Conservation (phyloP, 108 stramenopile genomes). For the Pseudonitzschia delicatissima region DNA sequence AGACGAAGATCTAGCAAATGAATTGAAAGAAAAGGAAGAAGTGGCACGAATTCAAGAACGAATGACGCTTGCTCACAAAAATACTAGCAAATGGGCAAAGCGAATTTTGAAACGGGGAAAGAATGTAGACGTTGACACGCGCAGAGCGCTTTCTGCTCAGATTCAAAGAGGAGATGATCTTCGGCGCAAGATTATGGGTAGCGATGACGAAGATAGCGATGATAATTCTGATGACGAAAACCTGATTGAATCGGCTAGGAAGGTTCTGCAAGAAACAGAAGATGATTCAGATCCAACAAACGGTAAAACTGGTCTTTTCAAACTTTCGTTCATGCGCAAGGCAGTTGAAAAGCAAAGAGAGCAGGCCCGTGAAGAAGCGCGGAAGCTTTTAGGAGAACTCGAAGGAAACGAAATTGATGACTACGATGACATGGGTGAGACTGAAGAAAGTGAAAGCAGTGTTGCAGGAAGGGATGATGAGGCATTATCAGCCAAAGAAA, state of each 20-base stretch:
- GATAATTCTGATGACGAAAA: conserved; percentile 55
- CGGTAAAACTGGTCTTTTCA: conserved; percentile 79
- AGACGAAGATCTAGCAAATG: conserved; percentile 64
- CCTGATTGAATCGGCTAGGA: conserved; percentile 58
- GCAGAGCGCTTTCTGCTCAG: conserved; percentile 84
- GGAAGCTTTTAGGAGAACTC: conserved; percentile 81
- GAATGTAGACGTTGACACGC: conserved; percentile 81
- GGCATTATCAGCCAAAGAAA: conserved; percentile 67
- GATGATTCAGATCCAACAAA: conserved; percentile 29
- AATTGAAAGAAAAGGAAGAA: conserved; percentile 89
- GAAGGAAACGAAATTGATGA: conserved; percentile 71
- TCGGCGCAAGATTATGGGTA: conserved; percentile 72
- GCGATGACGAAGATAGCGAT: conserved; percentile 31
- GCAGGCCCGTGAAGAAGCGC: conserved; percentile 84
- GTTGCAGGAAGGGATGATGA: conserved; percentile 43
- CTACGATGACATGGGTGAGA: conserved; percentile 21
- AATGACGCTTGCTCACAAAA: conserved; percentile 95
- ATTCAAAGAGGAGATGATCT: conserved; percentile 85
- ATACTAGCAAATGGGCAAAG: conserved; percentile 98
- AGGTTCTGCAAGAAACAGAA: conserved; percentile 55
- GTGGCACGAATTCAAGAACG: conserved; percentile 93
- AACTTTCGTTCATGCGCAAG: conserved; percentile 93
- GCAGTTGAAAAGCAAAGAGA: conserved; percentile 84
- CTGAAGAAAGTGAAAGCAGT: conserved; percentile 32
- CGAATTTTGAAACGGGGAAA: conserved; percentile 79